These are phyloP conservation scores for Colletotrichum sublineola DNA, from an alignment of 2,329 filamentous ascomycete genomes.

Conservation along the genomic window DNA sequence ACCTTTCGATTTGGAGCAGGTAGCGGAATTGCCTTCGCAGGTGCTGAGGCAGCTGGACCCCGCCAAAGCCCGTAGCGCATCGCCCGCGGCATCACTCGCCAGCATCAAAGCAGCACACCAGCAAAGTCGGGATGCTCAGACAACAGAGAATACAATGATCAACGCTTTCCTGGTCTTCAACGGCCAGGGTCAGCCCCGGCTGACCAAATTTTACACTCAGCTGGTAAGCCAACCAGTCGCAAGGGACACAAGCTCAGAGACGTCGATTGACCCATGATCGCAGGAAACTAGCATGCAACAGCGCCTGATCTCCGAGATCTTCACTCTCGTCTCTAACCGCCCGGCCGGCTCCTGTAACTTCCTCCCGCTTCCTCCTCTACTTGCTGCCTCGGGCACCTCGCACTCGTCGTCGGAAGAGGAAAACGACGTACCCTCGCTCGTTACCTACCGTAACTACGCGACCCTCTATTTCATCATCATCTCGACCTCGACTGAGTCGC, in stretches of 20 bases:
- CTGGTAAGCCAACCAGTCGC: slow-evolving; percentile 68
- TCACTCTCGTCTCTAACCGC: slow-evolving; percentile 92
- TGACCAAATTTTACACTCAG: slow-evolving; percentile 99
- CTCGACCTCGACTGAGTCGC: slow-evolving; percentile 94
- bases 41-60: slow-evolving; percentile 19
- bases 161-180: slow-evolving; percentile 99
- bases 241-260: background rate
- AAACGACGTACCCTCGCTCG: slow-evolving; percentile 92
- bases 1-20: slow-evolving; percentile 22
- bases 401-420: slow-evolving; percentile 75
- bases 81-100: background rate
- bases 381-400: slow-evolving; percentile 73
- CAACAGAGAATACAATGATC: slow-evolving; percentile 77
- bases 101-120: background rate
- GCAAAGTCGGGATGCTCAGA: slow-evolving; percentile 43
- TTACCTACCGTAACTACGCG: slow-evolving; percentile 98
- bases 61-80: slow-evolving; percentile 22
- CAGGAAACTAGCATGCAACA: slow-evolving; percentile 98
- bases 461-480: slow-evolving; percentile 99
- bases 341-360: slow-evolving; percentile 97
- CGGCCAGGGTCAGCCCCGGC: slow-evolving; percentile 93
- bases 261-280: slow-evolving; percentile 5
- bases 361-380: slow-evolving; percentile 80
- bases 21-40: background rate
- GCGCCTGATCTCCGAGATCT: slow-evolving; percentile 96